Evolutionary conservation across 2,329 filamentous ascomycete genomes (phyloP), one percentile per base, ranked within the genome.

Genomic region (Knufia petricola): DNA sequence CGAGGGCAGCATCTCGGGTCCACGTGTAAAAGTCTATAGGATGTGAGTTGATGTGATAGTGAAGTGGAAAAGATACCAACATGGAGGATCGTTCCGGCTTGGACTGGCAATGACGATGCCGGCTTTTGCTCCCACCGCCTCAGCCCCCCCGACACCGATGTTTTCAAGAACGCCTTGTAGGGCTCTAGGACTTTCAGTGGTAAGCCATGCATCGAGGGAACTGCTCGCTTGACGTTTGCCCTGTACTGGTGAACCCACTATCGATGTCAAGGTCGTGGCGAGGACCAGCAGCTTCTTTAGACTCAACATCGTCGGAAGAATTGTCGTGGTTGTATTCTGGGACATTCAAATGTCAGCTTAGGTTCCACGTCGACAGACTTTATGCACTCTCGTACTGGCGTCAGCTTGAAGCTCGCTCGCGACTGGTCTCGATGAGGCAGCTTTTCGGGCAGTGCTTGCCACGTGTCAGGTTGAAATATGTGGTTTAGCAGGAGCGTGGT

Each of bases 1-100:
- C 79, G 26, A 89, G 71, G 19, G 81, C 82, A n/a, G 81, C 75
- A 61, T 90, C 85, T 61, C 85, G 71, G 3, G 81, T 87, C 85
- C 85, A 89, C 1, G 82, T 86, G 61, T 79, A 89, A 61, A 76
- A 87, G 65, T 89, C 45, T 48, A 32, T 2, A 7, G 24, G 20
- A 8, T 4, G 20, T 42, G 8, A 26, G 20, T 21, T 30, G 34
- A 9, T 20, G 20, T 12, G 8, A 34, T 3, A 7, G 4, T 39
- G 4, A 7, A 42, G 15, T 31, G 34, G 4, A 24, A 15, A 19
- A 4, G 15, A 9, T 13, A 34, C 45, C 15, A 23, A 48, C 45
- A 80, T 57, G 77, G 64, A 2, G 76, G 76, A 60, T 78, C 65
- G 4, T 55, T 62, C 38, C 67, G 76, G n/a, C 73, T 76, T 19